Base-by-base conservation (phyloP, 805 yeast genomes). In the Metschnikowia kofuensis region DNA sequence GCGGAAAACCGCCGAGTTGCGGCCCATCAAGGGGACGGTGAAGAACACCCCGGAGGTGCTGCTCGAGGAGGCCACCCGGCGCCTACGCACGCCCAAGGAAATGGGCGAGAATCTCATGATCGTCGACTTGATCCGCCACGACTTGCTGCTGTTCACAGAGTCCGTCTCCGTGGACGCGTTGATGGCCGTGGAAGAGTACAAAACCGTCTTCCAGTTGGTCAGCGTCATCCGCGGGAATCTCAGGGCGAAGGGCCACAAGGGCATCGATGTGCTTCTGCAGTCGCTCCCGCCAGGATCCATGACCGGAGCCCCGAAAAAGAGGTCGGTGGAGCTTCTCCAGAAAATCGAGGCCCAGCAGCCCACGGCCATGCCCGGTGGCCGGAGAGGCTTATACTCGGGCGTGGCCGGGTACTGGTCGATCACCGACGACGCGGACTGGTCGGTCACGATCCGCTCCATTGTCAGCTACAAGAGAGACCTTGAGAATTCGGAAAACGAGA, bases 251-350 rank as follows among this genome's bases (percentile, higher is more conserved):
- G 68, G 59, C 2, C 83, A 77, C 55, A 70, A 76, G 11, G 99
- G 98, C 0, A 70, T 91, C 26, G 98, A 94, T 63, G 71, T 92
- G 2, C 74, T 94, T 11, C 78, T 82, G 16, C 81, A 81, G 50
- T 82, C 96, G 0, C 70, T 95, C 34, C 99, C 99, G 2, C 97
- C 99, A 0, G 99, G 99, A 0, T 92, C 98, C 0, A 94, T 94
- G 99, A 94, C 99, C 0, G 99, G 99, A 2, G 99, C 99, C 0
- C 99, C 99, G 2, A 94, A 94, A 69, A 87, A 85, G 58, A 77
- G 96, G 50, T 89, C 97, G 0, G 96, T 94, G 6, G 94, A 92
- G 64, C 65, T 95, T 5, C 72, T 94, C 29, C 87, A 84, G 51
- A 62, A 64, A 0, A 64, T 86, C 6, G 94, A 86, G 58, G 56